These are phyloP conservation scores for Cyberlindnera meyerae DNA, from an alignment of 805 yeast genomes.

Conservation along the genomic window DNA sequence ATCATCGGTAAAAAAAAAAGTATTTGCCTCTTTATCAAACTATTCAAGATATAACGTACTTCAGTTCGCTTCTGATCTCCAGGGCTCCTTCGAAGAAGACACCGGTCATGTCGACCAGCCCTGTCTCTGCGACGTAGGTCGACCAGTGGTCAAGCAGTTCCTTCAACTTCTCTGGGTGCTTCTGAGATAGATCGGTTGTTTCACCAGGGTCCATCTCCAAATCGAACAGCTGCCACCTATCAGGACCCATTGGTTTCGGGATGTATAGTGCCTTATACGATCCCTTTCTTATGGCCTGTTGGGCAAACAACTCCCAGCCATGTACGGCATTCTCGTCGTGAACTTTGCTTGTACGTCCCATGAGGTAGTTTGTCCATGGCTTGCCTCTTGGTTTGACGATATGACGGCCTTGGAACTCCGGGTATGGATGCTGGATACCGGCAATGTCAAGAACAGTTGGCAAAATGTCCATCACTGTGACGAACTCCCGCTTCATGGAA, in stretches of 20 bases:
- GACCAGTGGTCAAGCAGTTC: constrained; percentile 46
- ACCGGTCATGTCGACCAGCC: constrained; percentile 32
- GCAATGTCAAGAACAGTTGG: constrained; percentile 53
- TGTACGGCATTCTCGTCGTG: constrained; percentile 35
- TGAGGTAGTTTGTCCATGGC: constrained; percentile 39
- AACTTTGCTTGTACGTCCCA: constrained; percentile 26
- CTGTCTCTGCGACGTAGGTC: constrained; percentile 47
- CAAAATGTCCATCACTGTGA: constrained; percentile 56
- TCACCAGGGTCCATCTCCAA: constrained; percentile 47
- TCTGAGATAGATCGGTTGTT: constrained; percentile 37
- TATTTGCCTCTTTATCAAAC: no score
- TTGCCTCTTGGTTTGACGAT: constrained; percentile 43
- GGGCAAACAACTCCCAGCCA: constrained; percentile 58
- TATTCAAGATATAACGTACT: neutral
- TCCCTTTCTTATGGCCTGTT: constrained; percentile 51
- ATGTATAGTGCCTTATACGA: constrained; percentile 42
- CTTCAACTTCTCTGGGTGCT: constrained; percentile 33
- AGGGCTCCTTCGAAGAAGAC: constrained; percentile 3
- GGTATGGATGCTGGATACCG: constrained; percentile 40
- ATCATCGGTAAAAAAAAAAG: no score
- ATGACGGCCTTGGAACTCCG: constrained; percentile 35
- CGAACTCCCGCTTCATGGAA: constrained; percentile 34
- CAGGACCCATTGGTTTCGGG: constrained; percentile 45
- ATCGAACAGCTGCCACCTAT: constrained; percentile 45
- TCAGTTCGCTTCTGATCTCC: neutral